Evolutionary conservation across 176 grass and related monocot species (phyloP).

Genomic region (Oryza nivara): DNA sequence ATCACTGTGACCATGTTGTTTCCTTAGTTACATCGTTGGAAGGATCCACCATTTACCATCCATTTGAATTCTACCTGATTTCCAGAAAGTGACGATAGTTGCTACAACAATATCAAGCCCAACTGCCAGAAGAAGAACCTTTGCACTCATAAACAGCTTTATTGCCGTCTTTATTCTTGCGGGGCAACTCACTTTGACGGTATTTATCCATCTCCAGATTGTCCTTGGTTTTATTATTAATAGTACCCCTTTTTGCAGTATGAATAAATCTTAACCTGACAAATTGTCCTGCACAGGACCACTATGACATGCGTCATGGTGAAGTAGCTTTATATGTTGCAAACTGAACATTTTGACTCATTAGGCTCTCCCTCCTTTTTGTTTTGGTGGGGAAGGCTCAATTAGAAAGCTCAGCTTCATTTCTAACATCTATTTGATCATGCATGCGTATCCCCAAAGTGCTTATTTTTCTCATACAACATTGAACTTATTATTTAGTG

Average conservation of each 20-base stretch:
- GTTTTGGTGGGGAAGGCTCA: not conserved
- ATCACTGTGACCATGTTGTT: not conserved
- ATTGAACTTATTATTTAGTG: not conserved
- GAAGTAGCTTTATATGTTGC: not conserved
- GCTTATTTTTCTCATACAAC: constrained; percentile 1
- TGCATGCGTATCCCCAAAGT: not conserved
- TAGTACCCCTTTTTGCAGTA: not conserved
- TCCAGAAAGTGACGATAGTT: constrained; percentile 94
- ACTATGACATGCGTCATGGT: not conserved
- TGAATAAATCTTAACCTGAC: constrained; percentile 1
- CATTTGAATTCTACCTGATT: constrained; percentile 27
- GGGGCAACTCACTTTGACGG: constrained; percentile 94
- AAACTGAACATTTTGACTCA: not conserved
- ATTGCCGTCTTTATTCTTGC: constrained; percentile 95
- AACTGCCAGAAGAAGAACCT: constrained; percentile 75
- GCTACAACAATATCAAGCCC: constrained; percentile 75
- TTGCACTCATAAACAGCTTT: constrained; percentile 95
- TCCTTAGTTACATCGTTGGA: not conserved
- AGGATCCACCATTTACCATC: not conserved
- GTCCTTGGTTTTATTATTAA: constrained; percentile 7
- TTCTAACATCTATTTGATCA: not conserved
- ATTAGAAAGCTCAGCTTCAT: constrained; percentile 1
- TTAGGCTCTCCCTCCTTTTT: not conserved
- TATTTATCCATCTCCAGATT: constrained; percentile 37
- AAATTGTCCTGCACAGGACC: not conserved